phyloP scores from a whole-genome alignment of 345 rosid genomes.

The Erucastrum elatum region DNA sequence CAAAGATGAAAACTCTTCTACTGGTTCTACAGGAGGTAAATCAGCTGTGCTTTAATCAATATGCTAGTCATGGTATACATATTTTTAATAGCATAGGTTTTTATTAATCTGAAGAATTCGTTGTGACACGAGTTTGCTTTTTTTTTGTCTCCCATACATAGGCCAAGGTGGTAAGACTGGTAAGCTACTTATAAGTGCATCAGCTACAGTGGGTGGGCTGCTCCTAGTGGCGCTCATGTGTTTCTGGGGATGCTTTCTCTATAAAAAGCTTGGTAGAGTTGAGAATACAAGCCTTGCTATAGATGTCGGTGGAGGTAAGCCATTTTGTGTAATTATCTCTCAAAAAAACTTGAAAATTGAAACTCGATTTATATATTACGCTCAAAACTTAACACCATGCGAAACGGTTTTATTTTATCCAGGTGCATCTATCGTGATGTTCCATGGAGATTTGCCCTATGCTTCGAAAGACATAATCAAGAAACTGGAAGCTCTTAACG shows the following conservation, averaged over 20 bases:
- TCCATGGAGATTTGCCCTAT: constrained; percentile 97
- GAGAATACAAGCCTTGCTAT: constrained; percentile 71
- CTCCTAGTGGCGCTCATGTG: constrained; percentile 99
- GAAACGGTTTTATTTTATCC: constrained; percentile 32
- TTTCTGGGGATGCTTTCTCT: constrained; percentile 98
- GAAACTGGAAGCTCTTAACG: constrained; percentile 61
- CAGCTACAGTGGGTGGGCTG: constrained; percentile 95
- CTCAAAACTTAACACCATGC: constrained; percentile 9
- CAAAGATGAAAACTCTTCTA: constrained; percentile 43
- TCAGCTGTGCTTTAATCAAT: not conserved
- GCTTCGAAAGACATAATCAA: constrained; percentile 34
- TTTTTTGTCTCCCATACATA: constrained; percentile 38
- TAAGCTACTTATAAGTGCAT: constrained; percentile 81
- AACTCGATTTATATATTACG: not conserved
- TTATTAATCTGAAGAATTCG: not conserved
- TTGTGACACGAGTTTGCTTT: constrained; percentile 11
- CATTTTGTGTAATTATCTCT: not conserved
- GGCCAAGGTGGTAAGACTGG: constrained; percentile 74
- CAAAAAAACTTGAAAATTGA: not conserved
- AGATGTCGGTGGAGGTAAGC: constrained; percentile 88
- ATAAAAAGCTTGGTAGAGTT: constrained; percentile 91
- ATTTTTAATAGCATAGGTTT: not conserved
- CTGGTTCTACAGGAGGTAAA: constrained; percentile 63
- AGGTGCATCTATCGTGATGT: constrained; percentile 99
- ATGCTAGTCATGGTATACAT: constrained; percentile 5